These are phyloP conservation scores for Colletotrichum tamarilloi DNA, from an alignment of 2,329 filamentous ascomycete genomes.

Conservation along the genomic window DNA sequence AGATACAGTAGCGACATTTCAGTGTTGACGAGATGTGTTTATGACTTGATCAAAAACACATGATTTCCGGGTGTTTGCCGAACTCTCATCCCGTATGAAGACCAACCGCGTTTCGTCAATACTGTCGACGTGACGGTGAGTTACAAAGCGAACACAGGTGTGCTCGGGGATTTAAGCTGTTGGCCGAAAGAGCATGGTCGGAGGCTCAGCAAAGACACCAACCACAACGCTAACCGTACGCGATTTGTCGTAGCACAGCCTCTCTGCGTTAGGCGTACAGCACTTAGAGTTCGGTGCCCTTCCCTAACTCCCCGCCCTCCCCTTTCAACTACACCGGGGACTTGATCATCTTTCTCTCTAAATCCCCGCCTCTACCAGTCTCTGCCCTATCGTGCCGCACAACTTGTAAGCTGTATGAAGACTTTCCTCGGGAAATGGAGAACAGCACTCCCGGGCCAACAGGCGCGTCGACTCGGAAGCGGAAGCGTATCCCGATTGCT, in stretches of 20 bases:
- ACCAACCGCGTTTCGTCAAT: not conserved
- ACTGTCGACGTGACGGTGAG: too few species aligned
- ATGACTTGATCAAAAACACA: not conserved
- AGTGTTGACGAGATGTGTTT: not conserved
- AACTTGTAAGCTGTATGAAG: not conserved
- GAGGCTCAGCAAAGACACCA: not conserved
- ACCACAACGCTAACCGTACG: not conserved
- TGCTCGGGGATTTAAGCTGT: not conserved
- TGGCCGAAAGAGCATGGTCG: not conserved
- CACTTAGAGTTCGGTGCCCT: not conserved
- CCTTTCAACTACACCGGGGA: not conserved
- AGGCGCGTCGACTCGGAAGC: conserved; percentile 21
- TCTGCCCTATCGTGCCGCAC: not conserved
- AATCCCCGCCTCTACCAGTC: conserved; percentile 24
- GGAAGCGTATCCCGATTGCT: conserved; percentile 39
- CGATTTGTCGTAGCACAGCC: not conserved
- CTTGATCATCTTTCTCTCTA: conserved; percentile 19
- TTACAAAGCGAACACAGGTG: not conserved
- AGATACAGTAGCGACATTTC: not conserved
- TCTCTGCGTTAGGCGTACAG: not conserved
- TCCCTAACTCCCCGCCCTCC: conserved; percentile 28
- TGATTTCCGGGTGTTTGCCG: not conserved
- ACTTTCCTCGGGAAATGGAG: conserved; percentile 13
- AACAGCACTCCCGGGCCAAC: conserved; percentile 7
- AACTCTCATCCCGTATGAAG: not conserved